Base-by-base conservation (phyloP, 805 yeast genomes). In the Cyberlindnera euphorbiae region DNA sequence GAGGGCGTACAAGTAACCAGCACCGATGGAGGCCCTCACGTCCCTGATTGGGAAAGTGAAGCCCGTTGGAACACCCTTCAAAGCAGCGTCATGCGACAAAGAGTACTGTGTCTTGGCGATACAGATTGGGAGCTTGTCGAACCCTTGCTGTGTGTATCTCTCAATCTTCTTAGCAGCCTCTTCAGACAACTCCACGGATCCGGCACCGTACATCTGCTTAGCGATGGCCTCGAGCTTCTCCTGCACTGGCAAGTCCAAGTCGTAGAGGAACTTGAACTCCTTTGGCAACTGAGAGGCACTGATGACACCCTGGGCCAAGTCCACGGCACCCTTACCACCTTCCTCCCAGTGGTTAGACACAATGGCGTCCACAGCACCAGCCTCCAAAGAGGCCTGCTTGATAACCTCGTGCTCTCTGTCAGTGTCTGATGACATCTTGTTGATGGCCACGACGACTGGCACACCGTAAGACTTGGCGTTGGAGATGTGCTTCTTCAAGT, bases 81-180 rank as follows among this genome's bases (percentile, higher is more conserved):
- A 69, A 30, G 72, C 74, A 18, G 93, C 84, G 62, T 83, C 94
- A 55, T 82, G 93, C 7, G 90, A 82, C 52, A 83, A 66, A 13
- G 93, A 83, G 62, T 83, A 83, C 60, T 83, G 94, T 4, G 94
- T 83, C 67, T 83, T 83, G 29, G 94, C 94, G 55, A 83, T 75
- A 68, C 94, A 83, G 50, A 83, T 77, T 37, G 94, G 94, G 56
- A 83, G 67, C 52, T 82, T 67, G 38, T 78, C 85, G 49, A 78
- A 83, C 1, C 93, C 93, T 66, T 82, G 90, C 35, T 69, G 66
- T 49, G 79, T 77, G 66, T 80, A 83, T 29, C 71, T 60, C 30
- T 73, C 79, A 44, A 83, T 73, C 63, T 83, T 82, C 61, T 71
- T 67, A 47, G 77, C 75, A 18, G 94, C 94, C 50, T 71, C 73